Conservation (phyloP, 2,329 filamentous ascomycete genomes). For the Epichloe sibirici region DNA sequence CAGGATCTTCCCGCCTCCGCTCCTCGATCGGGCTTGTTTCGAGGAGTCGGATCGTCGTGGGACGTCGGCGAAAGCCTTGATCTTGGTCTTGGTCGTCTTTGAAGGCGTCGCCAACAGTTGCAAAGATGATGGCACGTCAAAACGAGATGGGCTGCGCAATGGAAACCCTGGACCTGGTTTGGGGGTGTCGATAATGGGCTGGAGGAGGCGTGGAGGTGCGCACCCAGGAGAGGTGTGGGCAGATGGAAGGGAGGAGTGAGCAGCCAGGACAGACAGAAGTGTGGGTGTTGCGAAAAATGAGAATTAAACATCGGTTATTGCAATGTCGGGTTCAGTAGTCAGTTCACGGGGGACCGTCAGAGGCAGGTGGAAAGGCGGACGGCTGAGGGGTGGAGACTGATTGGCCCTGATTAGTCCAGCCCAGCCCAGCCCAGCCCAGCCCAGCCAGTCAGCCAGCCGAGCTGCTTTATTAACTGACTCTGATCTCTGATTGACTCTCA, state of each 20-base stretch:
- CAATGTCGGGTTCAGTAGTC: neutral
- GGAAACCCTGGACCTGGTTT: conserved; percentile 18
- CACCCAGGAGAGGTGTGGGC: conserved; percentile 22
- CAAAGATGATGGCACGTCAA: conserved; percentile 6
- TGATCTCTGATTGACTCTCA: too few species aligned
- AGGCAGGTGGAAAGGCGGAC: neutral
- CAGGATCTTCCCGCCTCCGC: conserved; percentile 1
- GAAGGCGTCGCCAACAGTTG: conserved; percentile 5
- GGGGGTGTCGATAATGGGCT: conserved; percentile 31
- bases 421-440: too few species aligned
- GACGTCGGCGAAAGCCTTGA: neutral
- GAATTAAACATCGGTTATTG: neutral
- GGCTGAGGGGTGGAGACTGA: neutral
- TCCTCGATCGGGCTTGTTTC: conserved; percentile 1
- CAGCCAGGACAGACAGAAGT: conserved; percentile 7
- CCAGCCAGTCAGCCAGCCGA: too few species aligned
- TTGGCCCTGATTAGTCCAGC: neutral
- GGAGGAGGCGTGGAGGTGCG: conserved; percentile 27
- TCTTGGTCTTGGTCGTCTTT: conserved; percentile 2
- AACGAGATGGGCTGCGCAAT: conserved; percentile 9
- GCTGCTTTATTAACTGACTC: too few species aligned
- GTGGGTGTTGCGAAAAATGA: conserved; percentile 5
- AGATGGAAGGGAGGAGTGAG: conserved; percentile 16
- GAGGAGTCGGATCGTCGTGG: conserved; percentile 2
- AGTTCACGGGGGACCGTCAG: neutral